Percentiles rank a stretch among this genome's conserved stretches.
These are phyloP conservation scores for Colletotrichum tropicicola DNA, from an alignment of 2,329 filamentous ascomycete genomes.

Conservation along the genomic window DNA sequence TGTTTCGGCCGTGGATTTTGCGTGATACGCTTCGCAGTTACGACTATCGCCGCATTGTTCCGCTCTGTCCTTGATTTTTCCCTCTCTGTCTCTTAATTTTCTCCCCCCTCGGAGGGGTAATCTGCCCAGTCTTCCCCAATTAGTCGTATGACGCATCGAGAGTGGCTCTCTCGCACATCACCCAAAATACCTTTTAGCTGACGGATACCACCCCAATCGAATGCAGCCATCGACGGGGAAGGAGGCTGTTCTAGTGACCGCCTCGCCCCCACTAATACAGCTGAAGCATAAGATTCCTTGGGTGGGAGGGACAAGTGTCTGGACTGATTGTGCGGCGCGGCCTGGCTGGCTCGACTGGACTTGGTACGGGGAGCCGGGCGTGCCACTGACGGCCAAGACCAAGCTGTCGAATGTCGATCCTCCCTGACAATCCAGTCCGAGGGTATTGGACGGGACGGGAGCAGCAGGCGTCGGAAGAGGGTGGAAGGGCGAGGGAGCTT, in stretches of 20 bases:
- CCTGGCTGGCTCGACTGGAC: not conserved
- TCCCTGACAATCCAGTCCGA: constrained; percentile 29
- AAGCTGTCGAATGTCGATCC: constrained; percentile 23
- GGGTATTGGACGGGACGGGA: constrained; percentile 9
- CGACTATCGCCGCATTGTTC: constrained; percentile 19
- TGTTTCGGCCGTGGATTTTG: constrained; percentile 19
- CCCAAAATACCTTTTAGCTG: constrained; percentile 13
- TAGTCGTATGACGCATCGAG: not conserved
- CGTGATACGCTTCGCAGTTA: constrained; percentile 19
- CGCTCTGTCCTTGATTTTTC: not conserved
- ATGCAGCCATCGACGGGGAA: constrained; percentile 5
- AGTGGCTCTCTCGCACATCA: not conserved
- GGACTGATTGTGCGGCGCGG: not conserved
- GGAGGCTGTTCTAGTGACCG: constrained; percentile 26
- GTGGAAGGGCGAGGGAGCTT: not conserved
- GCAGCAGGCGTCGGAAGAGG: not conserved
- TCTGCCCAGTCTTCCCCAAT: not conserved
- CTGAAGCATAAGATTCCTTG: constrained; percentile 6
- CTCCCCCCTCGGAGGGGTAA: not conserved
- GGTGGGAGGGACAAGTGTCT: constrained; percentile 2
- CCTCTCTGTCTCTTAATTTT: not conserved
- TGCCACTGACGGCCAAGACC: not conserved
- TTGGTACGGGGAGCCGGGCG: too few species aligned
- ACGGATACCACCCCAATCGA: constrained; percentile 10
- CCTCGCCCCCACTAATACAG: constrained; percentile 25